Evolutionary conservation across 2,329 filamentous ascomycete species (phyloP), one percentile per base, ranked within the genome.

Genomic region (Phaeosphaeria sp.): DNA sequence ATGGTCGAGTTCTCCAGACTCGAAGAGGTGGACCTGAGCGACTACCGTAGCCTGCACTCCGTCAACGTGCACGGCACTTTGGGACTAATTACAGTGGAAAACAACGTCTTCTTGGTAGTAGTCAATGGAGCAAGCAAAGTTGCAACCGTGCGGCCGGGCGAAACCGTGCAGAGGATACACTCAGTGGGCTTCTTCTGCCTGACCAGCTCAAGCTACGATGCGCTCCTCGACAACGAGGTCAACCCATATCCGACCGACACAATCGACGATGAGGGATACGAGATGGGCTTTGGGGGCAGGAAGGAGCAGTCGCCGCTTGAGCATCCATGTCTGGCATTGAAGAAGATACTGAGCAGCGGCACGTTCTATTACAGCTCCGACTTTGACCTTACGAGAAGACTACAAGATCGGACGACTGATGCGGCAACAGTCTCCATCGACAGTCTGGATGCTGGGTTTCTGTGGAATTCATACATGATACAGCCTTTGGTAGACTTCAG

Each of bases 381-480:
- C 77, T 99, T 99, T 76, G 94, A 99, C 74, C 82, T 99, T 49
- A 99, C 95, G 3, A 93, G 96, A 77, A 87, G 95, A 66, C 80
- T 98, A 62, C 95, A 99, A 77, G 90, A 97, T 72, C 88, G 94
- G 86, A 87, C 89, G 15, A 87, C 90, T 55, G 92, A 94, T 73
- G 87, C 87, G 20, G 85, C 88, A 46, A 88, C 90, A 0, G 93
- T 98, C 62, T 91, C 96, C 62, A 92, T 97, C 59, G 93, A 97
- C 73, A 95, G 92, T 71, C 88, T 98, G 60, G 93, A 99, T 76
- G 90, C 93, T 70, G 90, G 91, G 1, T 97, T 97, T 73, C 80
- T 99, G 18, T 99, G 95, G 95, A 99, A 99, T 73, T 96, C 92
- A 3, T 97, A 96, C 79, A 97, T 99, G 93, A 97, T 99, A 69